Percentiles rank a stretch among this genome's conserved stretches.
Evolutionary conservation across 2,329 filamentous ascomycete genomes (phyloP).

Genomic region (Rutstroemia sydowiana): DNA sequence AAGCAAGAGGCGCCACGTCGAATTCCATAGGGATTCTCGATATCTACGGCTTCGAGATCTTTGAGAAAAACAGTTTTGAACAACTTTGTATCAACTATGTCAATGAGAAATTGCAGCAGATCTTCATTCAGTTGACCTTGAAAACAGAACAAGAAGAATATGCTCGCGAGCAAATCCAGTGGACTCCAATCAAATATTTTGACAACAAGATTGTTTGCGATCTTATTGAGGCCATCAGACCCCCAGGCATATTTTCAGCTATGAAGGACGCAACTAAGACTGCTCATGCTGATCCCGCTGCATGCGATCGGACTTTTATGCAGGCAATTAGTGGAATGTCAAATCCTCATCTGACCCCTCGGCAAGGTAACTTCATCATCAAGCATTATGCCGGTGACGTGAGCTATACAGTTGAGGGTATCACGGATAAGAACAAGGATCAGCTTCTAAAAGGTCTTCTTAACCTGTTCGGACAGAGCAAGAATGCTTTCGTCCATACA

Average conservation of each 20-base stretch:
- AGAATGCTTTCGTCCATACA: slow-evolving; percentile 78
- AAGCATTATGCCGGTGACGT: slow-evolving; percentile 99
- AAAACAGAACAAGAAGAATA: slow-evolving; percentile 99
- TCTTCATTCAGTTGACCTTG: slow-evolving; percentile 95
- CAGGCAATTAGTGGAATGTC: slow-evolving; percentile 85
- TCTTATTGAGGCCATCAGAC: slow-evolving; percentile 84
- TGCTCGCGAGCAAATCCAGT: slow-evolving; percentile 89
- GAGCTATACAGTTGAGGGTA: slow-evolving; percentile 86
- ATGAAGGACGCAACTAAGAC: slow-evolving; percentile 97
- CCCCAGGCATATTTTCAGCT: slow-evolving; percentile 87
- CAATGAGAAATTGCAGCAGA: slow-evolving; percentile 98
- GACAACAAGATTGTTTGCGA: slow-evolving; percentile 99
- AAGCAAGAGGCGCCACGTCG: slow-evolving; percentile 64
- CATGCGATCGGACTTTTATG: slow-evolving; percentile 93
- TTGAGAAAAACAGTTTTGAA: slow-evolving; percentile 98
- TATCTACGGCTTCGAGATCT: slow-evolving; percentile 99
- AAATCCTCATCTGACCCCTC: slow-evolving; percentile 82
- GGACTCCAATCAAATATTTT: slow-evolving; percentile 99
- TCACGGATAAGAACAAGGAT: slow-evolving; percentile 99
- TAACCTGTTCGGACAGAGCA: slow-evolving; percentile 75
- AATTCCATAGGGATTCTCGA: slow-evolving; percentile 95
- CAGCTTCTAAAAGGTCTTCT: slow-evolving; percentile 90
- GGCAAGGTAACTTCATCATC: slow-evolving; percentile 94
- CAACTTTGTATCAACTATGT: slow-evolving; percentile 99
- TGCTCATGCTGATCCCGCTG: slow-evolving; percentile 90